These are phyloP conservation scores for Fonsecaea monophora DNA, from an alignment of 2,329 filamentous ascomycete species.

Conservation along the genomic window DNA sequence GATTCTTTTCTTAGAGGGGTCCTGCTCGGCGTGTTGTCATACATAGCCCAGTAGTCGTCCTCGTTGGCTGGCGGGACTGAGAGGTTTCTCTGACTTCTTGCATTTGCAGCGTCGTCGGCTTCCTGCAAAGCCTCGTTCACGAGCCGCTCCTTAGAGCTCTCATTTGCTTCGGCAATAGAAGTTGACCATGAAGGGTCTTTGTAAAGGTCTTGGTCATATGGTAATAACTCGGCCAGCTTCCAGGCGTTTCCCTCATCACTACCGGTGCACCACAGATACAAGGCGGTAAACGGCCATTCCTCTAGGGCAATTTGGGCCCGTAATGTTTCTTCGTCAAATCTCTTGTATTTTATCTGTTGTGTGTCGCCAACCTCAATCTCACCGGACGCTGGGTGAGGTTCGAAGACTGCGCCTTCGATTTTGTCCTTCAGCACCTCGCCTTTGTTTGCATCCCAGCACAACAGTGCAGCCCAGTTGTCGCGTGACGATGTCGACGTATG, in stretches of 20 bases:
- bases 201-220: conserved; percentile 57
- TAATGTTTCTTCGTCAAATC: conserved; percentile 68
- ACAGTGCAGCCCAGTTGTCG: conserved; percentile 64
- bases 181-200: conserved; percentile 60
- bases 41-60: conserved; percentile 70
- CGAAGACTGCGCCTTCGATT: conserved; percentile 62
- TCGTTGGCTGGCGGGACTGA: conserved; percentile 59
- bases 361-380: conserved; percentile 68
- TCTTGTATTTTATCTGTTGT: conserved; percentile 62
- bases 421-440: conserved; percentile 61
- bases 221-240: conserved; percentile 66
- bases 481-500: conserved; percentile 55
- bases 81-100: conserved; percentile 35
- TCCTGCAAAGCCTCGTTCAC: conserved; percentile 48
- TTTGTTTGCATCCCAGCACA: conserved; percentile 64
- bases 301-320: conserved; percentile 61
- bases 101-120: conserved; percentile 39
- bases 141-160: conserved; percentile 49
- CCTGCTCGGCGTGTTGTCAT: conserved; percentile 62
- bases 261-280: conserved; percentile 67
- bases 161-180: conserved; percentile 62
- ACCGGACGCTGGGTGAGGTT: conserved; percentile 69
- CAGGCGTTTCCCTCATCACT: conserved; percentile 64
- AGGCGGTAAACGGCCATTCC: conserved; percentile 62
- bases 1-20: conserved; percentile 55